phyloP scores from a whole-genome alignment of 83 land plant species.

The Thuja plicata region DNA sequence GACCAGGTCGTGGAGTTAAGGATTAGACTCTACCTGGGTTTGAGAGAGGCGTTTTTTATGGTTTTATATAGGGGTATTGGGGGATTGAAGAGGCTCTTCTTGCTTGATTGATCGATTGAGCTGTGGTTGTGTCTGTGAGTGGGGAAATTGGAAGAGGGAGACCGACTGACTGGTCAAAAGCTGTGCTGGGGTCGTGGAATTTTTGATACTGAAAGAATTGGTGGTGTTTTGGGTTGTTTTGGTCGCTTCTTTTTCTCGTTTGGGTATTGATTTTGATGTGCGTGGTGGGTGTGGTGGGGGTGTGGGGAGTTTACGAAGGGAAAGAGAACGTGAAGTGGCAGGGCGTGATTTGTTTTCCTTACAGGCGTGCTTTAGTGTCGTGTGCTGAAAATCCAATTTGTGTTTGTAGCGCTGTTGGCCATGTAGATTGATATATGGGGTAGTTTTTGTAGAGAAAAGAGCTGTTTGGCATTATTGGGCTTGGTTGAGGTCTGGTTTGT shows the following conservation, averaged over 20 bases:
- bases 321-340: constrained; percentile 11
- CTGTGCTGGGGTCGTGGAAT: constrained; percentile 11
- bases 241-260: background rate
- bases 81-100: background rate
- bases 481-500: background rate
- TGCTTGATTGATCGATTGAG: background rate
- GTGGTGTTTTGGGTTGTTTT: background rate
- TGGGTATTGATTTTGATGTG: background rate
- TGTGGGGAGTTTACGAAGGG: background rate
- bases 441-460: background rate
- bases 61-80: background rate
- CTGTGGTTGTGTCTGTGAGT: background rate
- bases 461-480: background rate
- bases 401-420: background rate
- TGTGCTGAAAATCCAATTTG: background rate
- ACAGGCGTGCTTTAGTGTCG: background rate
- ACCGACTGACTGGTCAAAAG: background rate
- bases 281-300: background rate
- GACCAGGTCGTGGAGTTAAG: constrained; percentile 4
- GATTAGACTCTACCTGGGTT: background rate
- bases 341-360: background rate
- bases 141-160: background rate
- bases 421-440: constrained; percentile 1
- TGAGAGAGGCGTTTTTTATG: background rate
- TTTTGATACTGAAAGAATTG: background rate